These are phyloP conservation scores for Aeschynomene evenia DNA, from an alignment of 306 rosid genomes.

Conservation along the genomic window DNA sequence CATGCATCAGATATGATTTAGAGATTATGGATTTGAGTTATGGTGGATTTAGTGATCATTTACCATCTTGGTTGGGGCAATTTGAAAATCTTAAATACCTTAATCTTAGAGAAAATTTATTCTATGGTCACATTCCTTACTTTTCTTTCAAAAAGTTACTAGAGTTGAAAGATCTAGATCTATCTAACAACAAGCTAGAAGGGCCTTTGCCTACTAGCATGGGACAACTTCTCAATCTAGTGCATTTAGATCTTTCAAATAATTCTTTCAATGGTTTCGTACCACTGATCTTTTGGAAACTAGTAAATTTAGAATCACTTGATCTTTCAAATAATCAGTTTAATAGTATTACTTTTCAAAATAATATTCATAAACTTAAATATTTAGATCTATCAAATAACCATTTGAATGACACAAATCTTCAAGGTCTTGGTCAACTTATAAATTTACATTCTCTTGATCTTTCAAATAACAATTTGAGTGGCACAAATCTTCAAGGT, in stretches of 20 bases:
- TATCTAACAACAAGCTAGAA: conserved; percentile 1
- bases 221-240: neutral
- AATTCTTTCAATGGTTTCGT: neutral
- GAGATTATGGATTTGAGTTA: neutral
- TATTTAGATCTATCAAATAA: neutral
- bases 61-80: neutral
- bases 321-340: neutral
- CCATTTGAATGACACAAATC: neutral
- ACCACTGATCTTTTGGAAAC: neutral
- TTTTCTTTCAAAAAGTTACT: neutral
- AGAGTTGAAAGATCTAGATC: neutral
- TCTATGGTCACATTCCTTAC: neutral
- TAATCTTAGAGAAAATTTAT: neutral
- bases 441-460: rapidly evolving
- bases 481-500: neutral
- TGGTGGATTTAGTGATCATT: neutral
- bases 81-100: neutral
- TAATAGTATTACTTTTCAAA: neutral
- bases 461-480: neutral
- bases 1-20: neutral
- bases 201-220: neutral
- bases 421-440: neutral
- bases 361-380: neutral
- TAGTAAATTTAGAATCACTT: neutral
- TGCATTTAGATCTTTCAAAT: neutral